A percentile compares a stretch with the other conserved stretches of the same genome.
phyloP scores from a whole-genome alignment of 345 rosid genomes.

The Aethionema arabicum region DNA sequence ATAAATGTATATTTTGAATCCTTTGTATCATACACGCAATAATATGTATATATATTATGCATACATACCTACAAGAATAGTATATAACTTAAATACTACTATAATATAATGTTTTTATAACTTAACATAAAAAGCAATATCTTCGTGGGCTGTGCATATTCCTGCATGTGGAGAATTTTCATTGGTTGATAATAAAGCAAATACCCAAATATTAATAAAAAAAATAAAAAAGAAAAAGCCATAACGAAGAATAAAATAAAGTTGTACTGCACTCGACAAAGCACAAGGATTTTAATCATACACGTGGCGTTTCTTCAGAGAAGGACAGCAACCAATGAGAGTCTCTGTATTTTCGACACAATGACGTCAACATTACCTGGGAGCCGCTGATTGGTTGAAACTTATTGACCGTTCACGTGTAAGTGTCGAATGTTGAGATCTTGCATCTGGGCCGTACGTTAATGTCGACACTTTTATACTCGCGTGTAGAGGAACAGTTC shows the following conservation, averaged over 20 bases:
- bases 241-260: conserved; percentile 33
- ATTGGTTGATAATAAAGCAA: conserved; percentile 29
- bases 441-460: conserved; percentile 19
- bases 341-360: conserved; percentile 24
- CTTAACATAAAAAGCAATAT: conserved; percentile 5
- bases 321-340: conserved; percentile 26
- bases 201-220: background rate
- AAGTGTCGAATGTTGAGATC: conserved; percentile 7
- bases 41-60: background rate
- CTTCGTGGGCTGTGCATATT: conserved; percentile 24
- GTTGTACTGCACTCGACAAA: conserved; percentile 25
- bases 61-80: background rate
- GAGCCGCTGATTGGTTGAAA: conserved; percentile 27
- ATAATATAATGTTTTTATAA: no score
- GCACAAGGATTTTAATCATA: conserved; percentile 15
- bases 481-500: conserved; percentile 23
- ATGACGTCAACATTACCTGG: conserved; percentile 13
- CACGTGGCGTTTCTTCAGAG: conserved; percentile 36
- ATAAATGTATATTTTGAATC: background rate
- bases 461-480: conserved; percentile 21
- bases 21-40: background rate
- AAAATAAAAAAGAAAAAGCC: conserved; percentile 31
- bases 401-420: conserved; percentile 27
- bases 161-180: conserved; percentile 25
- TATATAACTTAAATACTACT: background rate